A percentile compares a stretch with the other conserved stretches of the same genome.
These are phyloP conservation scores for Grigorovia humatica DNA, from an alignment of 805 yeast species.

Conservation along the genomic window DNA sequence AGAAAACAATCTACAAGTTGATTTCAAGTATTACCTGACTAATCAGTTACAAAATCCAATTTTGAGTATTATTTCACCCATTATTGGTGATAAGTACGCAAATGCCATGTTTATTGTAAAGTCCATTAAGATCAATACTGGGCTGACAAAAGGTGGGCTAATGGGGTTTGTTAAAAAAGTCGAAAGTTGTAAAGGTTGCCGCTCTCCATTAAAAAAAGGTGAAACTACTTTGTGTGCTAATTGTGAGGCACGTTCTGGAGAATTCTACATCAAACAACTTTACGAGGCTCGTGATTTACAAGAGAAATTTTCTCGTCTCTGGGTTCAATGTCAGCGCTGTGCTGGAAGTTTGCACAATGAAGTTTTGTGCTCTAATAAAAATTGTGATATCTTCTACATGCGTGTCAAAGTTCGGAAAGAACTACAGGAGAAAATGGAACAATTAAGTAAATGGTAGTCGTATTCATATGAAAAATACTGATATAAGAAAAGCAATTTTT, in stretches of 20 bases:
- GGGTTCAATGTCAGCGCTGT: slow-evolving; percentile 98
- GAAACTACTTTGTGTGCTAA: slow-evolving; percentile 74
- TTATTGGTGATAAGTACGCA: slow-evolving; percentile 77
- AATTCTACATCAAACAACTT: slow-evolving; percentile 69
- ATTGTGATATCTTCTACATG: slow-evolving; percentile 97
- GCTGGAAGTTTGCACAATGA: slow-evolving; percentile 95
- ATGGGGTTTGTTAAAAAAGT: slow-evolving; percentile 88
- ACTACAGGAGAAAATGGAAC: slow-evolving; percentile 30
- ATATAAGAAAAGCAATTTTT: background rate
- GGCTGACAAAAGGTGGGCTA: slow-evolving; percentile 71
- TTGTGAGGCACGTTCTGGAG: slow-evolving; percentile 65
- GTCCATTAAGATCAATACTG: slow-evolving; percentile 32
- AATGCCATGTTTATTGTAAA: slow-evolving; percentile 61
- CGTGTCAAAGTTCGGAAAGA: slow-evolving; percentile 46
- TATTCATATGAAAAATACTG: background rate
- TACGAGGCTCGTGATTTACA: slow-evolving; percentile 74
- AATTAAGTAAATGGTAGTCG: slow-evolving; percentile 32
- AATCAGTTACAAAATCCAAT: slow-evolving; percentile 90
- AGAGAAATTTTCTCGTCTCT: slow-evolving; percentile 70
- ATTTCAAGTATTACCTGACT: slow-evolving; percentile 85
- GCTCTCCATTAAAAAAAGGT: slow-evolving; percentile 56
- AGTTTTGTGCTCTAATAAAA: slow-evolving; percentile 88
- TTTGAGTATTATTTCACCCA: slow-evolving; percentile 89
- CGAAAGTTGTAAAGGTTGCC: slow-evolving; percentile 82
- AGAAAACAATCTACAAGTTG: slow-evolving; percentile 87